A percentile compares a stretch with the other conserved stretches of the same genome.
phyloP scores from a whole-genome alignment of 148 eudicot genomes.

The Rhododendron williamsianum region DNA sequence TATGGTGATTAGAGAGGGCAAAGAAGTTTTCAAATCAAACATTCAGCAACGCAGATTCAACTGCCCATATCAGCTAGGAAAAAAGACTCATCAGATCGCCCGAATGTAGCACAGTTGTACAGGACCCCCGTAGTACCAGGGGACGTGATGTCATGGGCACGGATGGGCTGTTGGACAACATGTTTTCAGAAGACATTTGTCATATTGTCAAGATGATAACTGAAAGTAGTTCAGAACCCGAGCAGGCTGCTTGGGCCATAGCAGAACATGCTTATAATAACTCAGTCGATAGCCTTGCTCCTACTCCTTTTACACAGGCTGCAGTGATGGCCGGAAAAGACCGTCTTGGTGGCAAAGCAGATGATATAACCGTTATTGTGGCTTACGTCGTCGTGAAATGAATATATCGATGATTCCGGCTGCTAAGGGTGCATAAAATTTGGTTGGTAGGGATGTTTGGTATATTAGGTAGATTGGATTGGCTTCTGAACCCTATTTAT shows the following conservation, averaged over 20 bases:
- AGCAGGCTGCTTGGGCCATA: conserved; percentile 12
- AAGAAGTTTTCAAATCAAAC: conserved; percentile 4
- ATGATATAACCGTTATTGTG: conserved; percentile 13
- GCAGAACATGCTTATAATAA: conserved; percentile 17
- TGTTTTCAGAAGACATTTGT: neutral
- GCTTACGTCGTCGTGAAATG: neutral
- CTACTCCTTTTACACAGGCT: neutral
- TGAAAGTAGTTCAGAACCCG: neutral
- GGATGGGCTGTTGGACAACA: conserved; percentile 12
- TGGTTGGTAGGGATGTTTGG: neutral
- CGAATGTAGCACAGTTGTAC: conserved; percentile 2
- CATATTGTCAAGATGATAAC: neutral
- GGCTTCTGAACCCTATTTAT: neutral
- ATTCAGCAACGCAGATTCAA: conserved; percentile 17
- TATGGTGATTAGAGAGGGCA: conserved; percentile 15
- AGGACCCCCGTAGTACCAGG: neutral
- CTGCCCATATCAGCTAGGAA: conserved; percentile 20
- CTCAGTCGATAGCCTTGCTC: neutral
- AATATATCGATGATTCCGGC: neutral
- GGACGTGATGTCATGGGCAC: conserved; percentile 6
- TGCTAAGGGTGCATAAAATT: neutral
- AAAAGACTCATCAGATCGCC: neutral
- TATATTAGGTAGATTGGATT: neutral
- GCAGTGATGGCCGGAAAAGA: neutral
- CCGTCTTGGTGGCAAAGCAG: conserved; percentile 10